A percentile compares a stretch with the other conserved stretches of the same genome.
Evolutionary conservation across 202 grass and related monocot species (phyloP).

Genomic region (Thinopyrum obtusiflorum): DNA sequence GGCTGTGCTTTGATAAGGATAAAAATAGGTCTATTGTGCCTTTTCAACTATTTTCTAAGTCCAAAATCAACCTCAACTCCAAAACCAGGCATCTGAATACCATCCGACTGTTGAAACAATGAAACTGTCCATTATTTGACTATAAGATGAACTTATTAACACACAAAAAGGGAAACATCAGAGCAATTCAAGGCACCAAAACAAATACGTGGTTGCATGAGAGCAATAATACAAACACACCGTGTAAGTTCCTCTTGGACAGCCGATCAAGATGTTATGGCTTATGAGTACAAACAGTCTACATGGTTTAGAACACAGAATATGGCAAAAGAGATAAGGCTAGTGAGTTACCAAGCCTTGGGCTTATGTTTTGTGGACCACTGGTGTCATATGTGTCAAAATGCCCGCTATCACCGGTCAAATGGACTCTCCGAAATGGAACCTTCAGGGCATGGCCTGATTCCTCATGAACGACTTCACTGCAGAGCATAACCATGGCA

Average conservation of each 20-base stretch:
- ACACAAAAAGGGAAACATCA: background rate
- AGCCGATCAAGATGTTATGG: background rate
- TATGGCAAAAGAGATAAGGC: slow-evolving; percentile 3
- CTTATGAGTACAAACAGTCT: background rate
- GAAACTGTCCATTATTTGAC: background rate
- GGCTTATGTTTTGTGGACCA: slow-evolving; percentile 90
- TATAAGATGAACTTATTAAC: background rate
- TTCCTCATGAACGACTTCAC: slow-evolving; percentile 87
- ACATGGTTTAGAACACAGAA: background rate
- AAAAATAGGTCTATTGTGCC: background rate
- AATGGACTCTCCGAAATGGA: slow-evolving; percentile 81
- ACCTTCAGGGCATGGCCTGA: slow-evolving; percentile 81
- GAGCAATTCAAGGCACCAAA: slow-evolving; percentile 10
- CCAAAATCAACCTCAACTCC: background rate
- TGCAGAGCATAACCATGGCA: slow-evolving; percentile 46
- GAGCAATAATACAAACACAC: background rate
- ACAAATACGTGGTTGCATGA: background rate
- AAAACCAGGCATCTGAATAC: background rate
- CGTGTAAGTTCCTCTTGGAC: background rate
- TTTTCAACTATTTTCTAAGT: background rate
- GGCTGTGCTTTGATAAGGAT: too few relatives aligned
- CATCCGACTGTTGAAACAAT: background rate
- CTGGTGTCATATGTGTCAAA: slow-evolving; percentile 98
- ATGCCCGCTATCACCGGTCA: slow-evolving; percentile 67
- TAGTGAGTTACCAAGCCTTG: slow-evolving; percentile 53